Evolutionary conservation across 331 rosid genomes (phyloP).

Genomic region (Rhamnella rubrinervis): DNA sequence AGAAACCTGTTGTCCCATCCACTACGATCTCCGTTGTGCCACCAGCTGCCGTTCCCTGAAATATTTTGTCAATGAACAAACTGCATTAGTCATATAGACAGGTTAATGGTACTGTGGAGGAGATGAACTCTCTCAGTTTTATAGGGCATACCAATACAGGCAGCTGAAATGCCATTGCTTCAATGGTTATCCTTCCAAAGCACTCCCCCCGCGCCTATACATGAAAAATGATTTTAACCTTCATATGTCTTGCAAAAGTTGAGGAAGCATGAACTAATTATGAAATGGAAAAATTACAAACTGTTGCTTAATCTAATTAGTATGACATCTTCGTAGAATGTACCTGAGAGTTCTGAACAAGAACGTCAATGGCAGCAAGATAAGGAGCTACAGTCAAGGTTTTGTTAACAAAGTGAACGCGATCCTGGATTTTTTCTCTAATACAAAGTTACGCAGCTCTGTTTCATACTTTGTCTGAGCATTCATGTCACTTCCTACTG

Average conservation of each 20-base stretch:
- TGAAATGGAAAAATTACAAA: background rate
- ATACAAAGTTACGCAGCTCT: conserved; percentile 67
- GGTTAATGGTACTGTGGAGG: conserved; percentile 1
- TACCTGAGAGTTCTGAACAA: conserved; percentile 99
- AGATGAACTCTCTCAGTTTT: background rate
- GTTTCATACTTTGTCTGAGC: conserved; percentile 73
- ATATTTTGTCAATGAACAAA: background rate
- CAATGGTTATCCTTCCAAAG: conserved; percentile 94
- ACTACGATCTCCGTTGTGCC: conserved; percentile 93
- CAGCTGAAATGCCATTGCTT: conserved; percentile 94
- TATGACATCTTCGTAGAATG: conserved; percentile 13
- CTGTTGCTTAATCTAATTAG: conserved; percentile 9
- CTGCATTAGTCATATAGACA: background rate
- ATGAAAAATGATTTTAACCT: background rate
- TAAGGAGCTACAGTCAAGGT: conserved; percentile 90
- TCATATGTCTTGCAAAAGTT: background rate
- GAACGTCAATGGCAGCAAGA: conserved; percentile 86
- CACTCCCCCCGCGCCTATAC: conserved; percentile 87
- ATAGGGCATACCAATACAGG: conserved; percentile 73
- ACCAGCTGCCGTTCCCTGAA: conserved; percentile 90
- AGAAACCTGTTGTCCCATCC: conserved; percentile 70
- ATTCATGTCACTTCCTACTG: conserved; percentile 86
- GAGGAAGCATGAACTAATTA: background rate
- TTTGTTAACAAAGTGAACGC: conserved; percentile 87
- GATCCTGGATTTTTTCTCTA: conserved; percentile 68